A percentile compares a stretch with the other conserved stretches of the same genome.
Conservation (phyloP, 2,329 filamentous ascomycete species). For the Colletotrichum magnum region DNA sequence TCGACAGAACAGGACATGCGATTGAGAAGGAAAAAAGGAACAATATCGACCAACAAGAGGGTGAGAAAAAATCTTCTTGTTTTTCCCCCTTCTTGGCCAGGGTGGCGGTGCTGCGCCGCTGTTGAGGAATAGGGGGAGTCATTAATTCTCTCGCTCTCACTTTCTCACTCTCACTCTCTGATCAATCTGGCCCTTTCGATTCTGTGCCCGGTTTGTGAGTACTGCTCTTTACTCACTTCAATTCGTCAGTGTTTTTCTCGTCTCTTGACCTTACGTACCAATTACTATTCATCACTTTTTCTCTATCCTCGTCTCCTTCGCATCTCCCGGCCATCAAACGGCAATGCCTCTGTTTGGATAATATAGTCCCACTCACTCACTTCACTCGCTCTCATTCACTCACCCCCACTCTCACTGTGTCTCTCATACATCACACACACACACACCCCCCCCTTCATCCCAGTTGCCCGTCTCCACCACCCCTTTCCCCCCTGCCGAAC, state of each 20-base stretch:
- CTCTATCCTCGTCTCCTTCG: not conserved
- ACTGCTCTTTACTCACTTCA: not conserved
- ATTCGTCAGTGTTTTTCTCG: not conserved
- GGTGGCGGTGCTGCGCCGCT: constrained; percentile 34
- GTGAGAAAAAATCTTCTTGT: constrained; percentile 7
- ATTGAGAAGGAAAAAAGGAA: not conserved
- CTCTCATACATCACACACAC: constrained; percentile 1
- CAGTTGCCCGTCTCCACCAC: constrained; percentile 8
- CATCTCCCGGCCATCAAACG: constrained; percentile 3
- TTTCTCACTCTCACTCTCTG: constrained; percentile 1
- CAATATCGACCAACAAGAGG: not conserved
- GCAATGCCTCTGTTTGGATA: constrained; percentile 18
- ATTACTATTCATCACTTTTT: constrained; percentile 19
- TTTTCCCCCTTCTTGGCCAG: constrained; percentile 17
- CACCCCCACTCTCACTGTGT: not conserved
- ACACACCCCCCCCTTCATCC: constrained; percentile 13
- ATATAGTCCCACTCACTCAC: not conserved
- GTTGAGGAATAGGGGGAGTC: constrained; percentile 20
- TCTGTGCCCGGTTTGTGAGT: constrained; percentile 17
- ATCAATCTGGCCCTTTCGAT: constrained; percentile 4
- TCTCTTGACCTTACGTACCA: constrained; percentile 1
- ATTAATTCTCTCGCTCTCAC: constrained; percentile 1
- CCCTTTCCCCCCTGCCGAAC: constrained; percentile 20
- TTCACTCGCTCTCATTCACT: not conserved
- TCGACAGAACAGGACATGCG: not conserved